Evolutionary conservation across 1,284 basidiomycete species (phyloP).

Genomic region (Pseudozyma pruni): DNA sequence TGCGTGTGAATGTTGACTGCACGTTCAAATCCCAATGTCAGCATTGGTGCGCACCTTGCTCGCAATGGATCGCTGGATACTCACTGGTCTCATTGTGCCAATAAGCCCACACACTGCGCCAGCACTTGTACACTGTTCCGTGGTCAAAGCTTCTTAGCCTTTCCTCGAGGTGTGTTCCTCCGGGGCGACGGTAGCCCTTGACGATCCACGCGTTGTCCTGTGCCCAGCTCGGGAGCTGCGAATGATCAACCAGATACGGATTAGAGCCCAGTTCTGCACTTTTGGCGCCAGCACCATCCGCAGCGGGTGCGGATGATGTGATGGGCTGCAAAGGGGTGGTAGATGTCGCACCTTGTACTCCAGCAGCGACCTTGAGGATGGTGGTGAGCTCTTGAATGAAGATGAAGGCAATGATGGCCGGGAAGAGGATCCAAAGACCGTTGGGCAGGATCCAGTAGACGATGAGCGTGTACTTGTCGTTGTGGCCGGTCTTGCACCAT

Average conservation of each 20-base stretch:
- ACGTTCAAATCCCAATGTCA: too few species aligned
- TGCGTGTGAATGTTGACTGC: conserved; percentile 91
- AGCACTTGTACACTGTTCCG: conserved; percentile 60
- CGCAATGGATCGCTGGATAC: not conserved
- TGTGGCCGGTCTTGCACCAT: conserved; percentile 80
- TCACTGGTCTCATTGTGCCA: conserved; percentile 66
- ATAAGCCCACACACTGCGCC: conserved; percentile 64
- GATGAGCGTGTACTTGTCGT: conserved; percentile 72
- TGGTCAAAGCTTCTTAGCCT: conserved; percentile 54
- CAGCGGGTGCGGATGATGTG: not conserved
- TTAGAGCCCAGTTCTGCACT: conserved; percentile 15
- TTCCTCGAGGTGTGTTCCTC: conserved; percentile 38
- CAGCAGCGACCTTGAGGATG: conserved; percentile 46
- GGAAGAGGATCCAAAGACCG: conserved; percentile 79
- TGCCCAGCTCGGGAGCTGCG: conserved; percentile 60
- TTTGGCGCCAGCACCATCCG: not conserved
- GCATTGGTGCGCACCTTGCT: too few species aligned
- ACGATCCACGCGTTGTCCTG: conserved; percentile 62
- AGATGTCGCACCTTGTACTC: conserved; percentile 41
- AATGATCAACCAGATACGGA: conserved; percentile 56
- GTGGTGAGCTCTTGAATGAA: conserved; percentile 37
- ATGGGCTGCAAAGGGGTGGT: conserved; percentile 4
- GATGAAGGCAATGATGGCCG: conserved; percentile 72
- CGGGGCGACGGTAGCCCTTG: conserved; percentile 63
- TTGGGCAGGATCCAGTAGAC: conserved; percentile 81